Conservation (phyloP, 257 asterid species). For the Misopates orontium region DNA sequence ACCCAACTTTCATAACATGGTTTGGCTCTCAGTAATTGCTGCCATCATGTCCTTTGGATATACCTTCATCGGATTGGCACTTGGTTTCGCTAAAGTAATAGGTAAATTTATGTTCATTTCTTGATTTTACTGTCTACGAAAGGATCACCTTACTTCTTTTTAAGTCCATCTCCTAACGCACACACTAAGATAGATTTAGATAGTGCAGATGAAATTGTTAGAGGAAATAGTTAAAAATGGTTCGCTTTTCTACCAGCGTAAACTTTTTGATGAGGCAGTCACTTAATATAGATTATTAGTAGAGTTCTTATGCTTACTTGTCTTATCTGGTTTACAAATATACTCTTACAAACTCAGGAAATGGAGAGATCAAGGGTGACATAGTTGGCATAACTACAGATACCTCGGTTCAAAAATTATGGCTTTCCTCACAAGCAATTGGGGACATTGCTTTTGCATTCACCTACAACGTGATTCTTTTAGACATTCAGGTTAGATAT, state of each 20-base stretch:
- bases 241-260: too few species aligned
- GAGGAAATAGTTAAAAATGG: too few species aligned
- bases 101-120: slow-evolving; percentile 33
- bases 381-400: slow-evolving; percentile 31
- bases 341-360: slow-evolving; percentile 32
- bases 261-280: too few species aligned
- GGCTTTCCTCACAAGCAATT: slow-evolving; percentile 47
- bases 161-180: too few species aligned
- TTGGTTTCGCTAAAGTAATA: slow-evolving; percentile 48
- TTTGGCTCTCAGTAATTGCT: slow-evolving; percentile 53
- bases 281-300: background rate
- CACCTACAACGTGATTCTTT: slow-evolving; percentile 48
- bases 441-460: slow-evolving; percentile 65
- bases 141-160: background rate
- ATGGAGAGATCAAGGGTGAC: slow-evolving; percentile 44
- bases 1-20: slow-evolving; percentile 61
- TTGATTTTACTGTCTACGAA: background rate
- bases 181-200: too few species aligned
- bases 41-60: slow-evolving; percentile 61
- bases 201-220: too few species aligned
- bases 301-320: background rate
- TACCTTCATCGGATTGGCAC: slow-evolving; percentile 52
- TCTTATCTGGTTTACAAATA: background rate
- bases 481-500: slow-evolving; percentile 47
- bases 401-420: slow-evolving; percentile 38